Percentiles rank a stretch among this genome's conserved stretches.
These are phyloP conservation scores for Globisporangium radiosum DNA, from an alignment of 352 stramenopile genomes.

Conservation along the genomic window DNA sequence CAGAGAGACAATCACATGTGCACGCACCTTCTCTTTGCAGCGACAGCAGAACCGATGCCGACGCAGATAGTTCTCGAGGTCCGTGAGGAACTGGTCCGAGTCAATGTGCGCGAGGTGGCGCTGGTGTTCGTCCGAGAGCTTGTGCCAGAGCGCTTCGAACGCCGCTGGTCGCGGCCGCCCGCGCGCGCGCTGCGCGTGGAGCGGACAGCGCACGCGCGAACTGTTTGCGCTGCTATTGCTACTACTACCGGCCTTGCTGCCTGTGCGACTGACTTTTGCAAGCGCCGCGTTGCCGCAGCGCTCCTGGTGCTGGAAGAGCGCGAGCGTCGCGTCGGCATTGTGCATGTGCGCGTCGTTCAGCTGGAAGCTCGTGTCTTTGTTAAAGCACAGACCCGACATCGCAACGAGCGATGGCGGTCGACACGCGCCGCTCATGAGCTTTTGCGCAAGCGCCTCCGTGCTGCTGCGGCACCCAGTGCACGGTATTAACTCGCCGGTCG, in stretches of 20 bases:
- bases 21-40: constrained; percentile 71
- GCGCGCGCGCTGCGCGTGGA: constrained; percentile 74
- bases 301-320: constrained; percentile 79
- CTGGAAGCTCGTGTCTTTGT: constrained; percentile 51
- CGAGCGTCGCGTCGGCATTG: constrained; percentile 56
- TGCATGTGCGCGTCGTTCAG: constrained; percentile 63
- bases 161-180: constrained; percentile 61
- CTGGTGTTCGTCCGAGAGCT: constrained; percentile 72
- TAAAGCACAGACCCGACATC: constrained; percentile 47
- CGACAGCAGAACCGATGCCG: constrained; percentile 84
- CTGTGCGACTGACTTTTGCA: constrained; percentile 28
- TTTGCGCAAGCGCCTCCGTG: constrained; percentile 72
- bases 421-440: constrained; percentile 36
- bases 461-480: constrained; percentile 76
- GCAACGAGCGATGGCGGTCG: constrained; percentile 36
- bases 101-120: constrained; percentile 80
- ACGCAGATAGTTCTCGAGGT: constrained; percentile 78
- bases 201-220: constrained; percentile 53
- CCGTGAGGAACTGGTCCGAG: constrained; percentile 82
- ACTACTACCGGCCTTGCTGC: constrained; percentile 26
- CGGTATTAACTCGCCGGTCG: constrained; percentile 57
- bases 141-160: constrained; percentile 76
- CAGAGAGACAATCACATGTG: not conserved
- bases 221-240: constrained; percentile 20
- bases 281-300: constrained; percentile 50